Evolutionary conservation across 179 eudicot species (phyloP).

Genomic region (Spergularia azorica): DNA sequence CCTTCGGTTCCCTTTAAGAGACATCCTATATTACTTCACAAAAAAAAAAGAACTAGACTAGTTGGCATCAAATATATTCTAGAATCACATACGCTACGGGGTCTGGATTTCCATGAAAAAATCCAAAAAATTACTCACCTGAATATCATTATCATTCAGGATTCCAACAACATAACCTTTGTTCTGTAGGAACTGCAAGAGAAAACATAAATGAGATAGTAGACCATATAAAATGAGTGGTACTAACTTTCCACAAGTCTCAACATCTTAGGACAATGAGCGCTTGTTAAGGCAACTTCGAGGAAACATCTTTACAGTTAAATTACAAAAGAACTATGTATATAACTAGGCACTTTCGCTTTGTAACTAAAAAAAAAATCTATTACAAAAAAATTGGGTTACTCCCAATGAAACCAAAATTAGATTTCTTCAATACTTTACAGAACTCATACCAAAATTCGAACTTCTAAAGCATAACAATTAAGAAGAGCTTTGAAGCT

Average conservation of each 20-base stretch:
- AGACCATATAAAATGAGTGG: neutral
- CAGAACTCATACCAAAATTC: too few relatives aligned
- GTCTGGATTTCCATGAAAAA: neutral
- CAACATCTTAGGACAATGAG: neutral
- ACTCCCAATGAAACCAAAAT: too few relatives aligned
- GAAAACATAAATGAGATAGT: conserved; percentile 14
- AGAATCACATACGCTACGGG: conserved; percentile 7
- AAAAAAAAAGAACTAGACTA: neutral
- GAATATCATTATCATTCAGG: conserved; percentile 76
- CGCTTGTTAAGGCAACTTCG: conserved; percentile 13
- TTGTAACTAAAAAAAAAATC: neutral
- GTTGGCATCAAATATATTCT: neutral
- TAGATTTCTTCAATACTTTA: too few relatives aligned
- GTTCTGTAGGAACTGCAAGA: conserved; percentile 78
- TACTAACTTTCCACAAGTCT: neutral
- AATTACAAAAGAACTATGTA: neutral
- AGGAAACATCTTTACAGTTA: neutral
- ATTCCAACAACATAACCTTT: conserved; percentile 79
- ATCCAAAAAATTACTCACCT: conserved; percentile 42
- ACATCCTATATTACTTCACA: too few relatives aligned
- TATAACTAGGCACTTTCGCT: neutral
- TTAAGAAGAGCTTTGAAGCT: too few relatives aligned
- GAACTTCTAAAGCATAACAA: too few relatives aligned
- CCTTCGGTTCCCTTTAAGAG: too few relatives aligned
- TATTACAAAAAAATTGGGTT: too few relatives aligned